A percentile compares a stretch with the other conserved stretches of the same genome.
phyloP scores from a whole-genome alignment of 352 stramenopile genomes.

The Thraustochytrium striatum region DNA sequence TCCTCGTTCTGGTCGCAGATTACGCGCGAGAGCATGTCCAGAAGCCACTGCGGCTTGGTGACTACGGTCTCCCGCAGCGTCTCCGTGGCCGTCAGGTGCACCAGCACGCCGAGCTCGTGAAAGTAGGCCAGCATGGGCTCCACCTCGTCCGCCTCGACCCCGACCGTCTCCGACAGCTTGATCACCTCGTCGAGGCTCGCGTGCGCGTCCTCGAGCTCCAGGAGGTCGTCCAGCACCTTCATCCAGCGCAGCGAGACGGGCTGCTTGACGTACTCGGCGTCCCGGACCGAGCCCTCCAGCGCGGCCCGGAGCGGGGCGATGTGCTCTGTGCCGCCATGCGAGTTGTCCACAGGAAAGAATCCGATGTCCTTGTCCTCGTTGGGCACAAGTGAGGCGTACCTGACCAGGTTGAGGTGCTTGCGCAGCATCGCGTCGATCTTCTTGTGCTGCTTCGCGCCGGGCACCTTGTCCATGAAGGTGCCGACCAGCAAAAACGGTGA shows the following conservation, averaged over 20 bases:
- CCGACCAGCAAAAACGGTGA: constrained; percentile 35
- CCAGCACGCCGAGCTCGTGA: constrained; percentile 44
- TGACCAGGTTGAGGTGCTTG: not conserved
- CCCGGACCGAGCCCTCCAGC: not conserved
- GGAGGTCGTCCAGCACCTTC: constrained; percentile 1
- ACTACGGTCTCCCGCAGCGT: constrained; percentile 15
- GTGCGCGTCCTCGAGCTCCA: constrained; percentile 3
- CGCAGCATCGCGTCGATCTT: constrained; percentile 30
- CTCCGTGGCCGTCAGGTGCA: constrained; percentile 41
- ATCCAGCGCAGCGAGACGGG: constrained; percentile 47
- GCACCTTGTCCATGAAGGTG: constrained; percentile 25
- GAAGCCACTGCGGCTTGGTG: constrained; percentile 45
- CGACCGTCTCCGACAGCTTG: not conserved
- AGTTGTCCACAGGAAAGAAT: constrained; percentile 49
- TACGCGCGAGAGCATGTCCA: constrained; percentile 22
- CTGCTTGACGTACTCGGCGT: constrained; percentile 39
- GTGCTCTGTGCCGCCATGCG: not conserved
- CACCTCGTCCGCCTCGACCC: not conserved
- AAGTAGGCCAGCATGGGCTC: constrained; percentile 32
- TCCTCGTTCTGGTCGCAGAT: constrained; percentile 28
- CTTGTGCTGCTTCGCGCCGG: not conserved
- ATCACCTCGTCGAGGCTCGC: not conserved
- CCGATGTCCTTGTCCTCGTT: constrained; percentile 14
- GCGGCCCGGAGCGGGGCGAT: not conserved
- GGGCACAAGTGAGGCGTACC: not conserved